Evolutionary conservation across 495 filamentous ascomycete species (phyloP).

Genomic region (Friedmanniomyces endolithicus): DNA sequence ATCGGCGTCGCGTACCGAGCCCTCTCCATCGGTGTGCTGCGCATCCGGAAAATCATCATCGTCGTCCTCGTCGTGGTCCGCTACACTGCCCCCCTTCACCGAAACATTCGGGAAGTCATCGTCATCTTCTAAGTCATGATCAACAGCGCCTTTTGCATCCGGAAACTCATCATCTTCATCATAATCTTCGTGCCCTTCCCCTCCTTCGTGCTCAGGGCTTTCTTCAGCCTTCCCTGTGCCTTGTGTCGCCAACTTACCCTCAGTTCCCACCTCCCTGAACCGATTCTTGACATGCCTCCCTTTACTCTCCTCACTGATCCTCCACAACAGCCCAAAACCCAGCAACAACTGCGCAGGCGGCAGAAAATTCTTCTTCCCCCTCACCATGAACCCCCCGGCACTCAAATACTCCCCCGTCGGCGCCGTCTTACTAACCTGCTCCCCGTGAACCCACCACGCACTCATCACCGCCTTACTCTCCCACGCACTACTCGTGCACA

Average conservation of each 20-base stretch:
- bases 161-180: constrained; percentile 32
- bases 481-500: constrained; percentile 80
- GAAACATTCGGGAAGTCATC: constrained; percentile 29
- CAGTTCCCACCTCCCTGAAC: constrained; percentile 35
- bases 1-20: constrained; percentile 23
- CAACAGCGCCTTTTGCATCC: constrained; percentile 28
- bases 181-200: constrained; percentile 5
- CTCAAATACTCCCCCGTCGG: constrained; percentile 66
- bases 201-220: not conserved
- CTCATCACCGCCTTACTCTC: constrained; percentile 91
- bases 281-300: constrained; percentile 64
- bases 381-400: constrained; percentile 62
- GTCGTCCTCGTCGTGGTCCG: not conserved
- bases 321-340: constrained; percentile 78
- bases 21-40: constrained; percentile 17
- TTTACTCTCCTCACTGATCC: constrained; percentile 79
- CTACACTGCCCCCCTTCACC: constrained; percentile 18
- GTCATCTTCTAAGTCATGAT: constrained; percentile 27
- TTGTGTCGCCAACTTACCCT: no score
- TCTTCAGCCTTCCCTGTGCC: not conserved
- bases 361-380: constrained; percentile 78
- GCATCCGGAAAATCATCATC: constrained; percentile 27
- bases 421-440: constrained; percentile 77
- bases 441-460: constrained; percentile 82
- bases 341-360: constrained; percentile 79